Evolutionary conservation across 345 rosid species (phyloP), one percentile per base, ranked within the genome.

Genomic region (Eucalyptus rudis): DNA sequence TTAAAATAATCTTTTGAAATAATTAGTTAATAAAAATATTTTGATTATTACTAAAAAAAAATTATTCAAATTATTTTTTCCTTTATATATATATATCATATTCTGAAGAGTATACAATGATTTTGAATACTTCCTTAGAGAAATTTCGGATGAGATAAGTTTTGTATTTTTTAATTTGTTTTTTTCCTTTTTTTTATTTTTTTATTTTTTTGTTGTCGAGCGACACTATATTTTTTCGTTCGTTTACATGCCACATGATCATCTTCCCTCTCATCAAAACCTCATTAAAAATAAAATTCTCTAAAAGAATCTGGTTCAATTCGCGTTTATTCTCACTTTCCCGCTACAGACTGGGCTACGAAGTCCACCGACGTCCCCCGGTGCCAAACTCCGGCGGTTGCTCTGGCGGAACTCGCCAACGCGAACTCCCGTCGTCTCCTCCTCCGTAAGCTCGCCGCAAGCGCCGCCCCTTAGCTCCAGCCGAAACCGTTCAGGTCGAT

Each of bases 401-500:
- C 80, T 33, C 45, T 25, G 8, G 22, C 45, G 27, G 81, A 71
- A 19, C 25, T 3, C 13, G 5, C 45, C 81, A 3, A 36, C 2
- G 8, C 14, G 4, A 40, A 19, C 81, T 9, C 81, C 11, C 14
- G 4, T 71, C 25, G 3, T 36, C 81, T 43, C 22, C 81, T 51
- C 13, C 22, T 43, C 24, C 45, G 25, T 3, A 19, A 36, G 45
- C 81, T 71, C 45, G 3, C 81, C 27, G 7, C 22, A 3, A 71
- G 25, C 44, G 27, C 36, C 8, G 17, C 87, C 49, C 80, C 49
- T 95, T 94, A 96, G 89, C 88, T 93, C 97, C 97, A 97, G 92
- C 96, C 93, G 81, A 95, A 95, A 86, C 98, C 99, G 90, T 97
- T 97, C 90, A 96, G 89, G 90, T 97, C 98, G 44, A 96, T 91